Evolutionary conservation across 805 yeast species (phyloP), one percentile per base, ranked within the genome.

Genomic region (Maudiozyma barnettii): DNA sequence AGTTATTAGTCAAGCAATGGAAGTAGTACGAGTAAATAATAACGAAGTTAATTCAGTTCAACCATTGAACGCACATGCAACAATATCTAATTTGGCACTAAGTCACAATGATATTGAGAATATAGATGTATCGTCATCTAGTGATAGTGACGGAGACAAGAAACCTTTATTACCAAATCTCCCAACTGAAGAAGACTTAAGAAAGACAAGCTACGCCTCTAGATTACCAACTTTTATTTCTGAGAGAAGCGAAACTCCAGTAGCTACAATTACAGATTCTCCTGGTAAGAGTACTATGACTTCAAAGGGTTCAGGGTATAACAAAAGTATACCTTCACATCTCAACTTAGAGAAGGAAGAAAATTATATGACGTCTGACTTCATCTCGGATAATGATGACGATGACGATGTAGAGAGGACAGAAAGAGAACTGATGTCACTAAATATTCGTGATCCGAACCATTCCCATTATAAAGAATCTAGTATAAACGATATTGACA

Each of bases 1-100:
- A 9, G 59, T 60, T 7, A 52, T 61, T 4, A 62, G 60, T 30
- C 64, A 63, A 40, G 67, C 61, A 12, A 58, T 61, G 12, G 63
- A 58, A 18, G 35, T 19, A 7, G 19, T 40, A n/a, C 31, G 35
- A 8, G 43, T 40, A 9, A 29, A 19, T 18, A 23, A 40, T 16
- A 13, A 21, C 9, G 30, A 39, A 39, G 10, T 23, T 8, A 40
- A 23, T 7, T 16, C 18, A 4, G 35, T 12, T 16, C 35, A 40
- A 14, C 30, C 41, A n/a, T 10, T 39, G 30, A 39, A 39, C 8
- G 7, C 26, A 26, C 18, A 40, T 23, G 35, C 23, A 16, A 40
- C 43, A n/a, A 26, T 40, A 5, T 40, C 43, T 9, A 40, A 26
- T 40, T n/a, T 40, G 12, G 35, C 33, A 40, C 10, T 40, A 18